Base-by-base conservation (phyloP, 202 grass and related monocot species). In the Cymbopogon flexuosus region DNA sequence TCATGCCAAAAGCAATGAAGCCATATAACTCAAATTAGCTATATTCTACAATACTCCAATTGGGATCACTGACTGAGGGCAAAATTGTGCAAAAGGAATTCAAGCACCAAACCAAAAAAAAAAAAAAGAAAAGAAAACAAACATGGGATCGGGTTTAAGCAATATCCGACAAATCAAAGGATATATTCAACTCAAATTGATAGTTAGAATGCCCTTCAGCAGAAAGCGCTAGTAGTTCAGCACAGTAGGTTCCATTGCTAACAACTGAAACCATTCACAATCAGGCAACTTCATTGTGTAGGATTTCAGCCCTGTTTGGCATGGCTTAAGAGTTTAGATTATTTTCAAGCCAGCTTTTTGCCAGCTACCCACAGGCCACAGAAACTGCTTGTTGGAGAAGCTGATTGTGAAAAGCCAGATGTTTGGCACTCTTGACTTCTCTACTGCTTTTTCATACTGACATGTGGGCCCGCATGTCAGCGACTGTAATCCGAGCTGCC, bases 1-100 rank as follows among this genome's bases (percentile, higher is more conserved):
- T 24, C 6, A 47, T 67, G 13, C 21, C 65, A 63, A 80, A 68
- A 77, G 85, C 18, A 78, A 34, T 45, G 40, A 63, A 69, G 22
- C 68, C 66, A 39, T 77, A 23, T 43, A 65, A 62, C 2, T 65
- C 23, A 70, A 63, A 57, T 21, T 66, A 16, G 23, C 46, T 23
- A 57, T 43, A 24, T 45, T 59, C 42, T 46, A 57, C 59, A 72
- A 34, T 29, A 73, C 18, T 74, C 30, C 31, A 73, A 65, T 12
- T 51, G 52, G 34, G 69, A 65, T 23, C 45, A 69, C 62, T 46
- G 76, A 63, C 76, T 45, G 16, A 76, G 52, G 15, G 33, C 10
- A 77, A 51, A 46, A 71, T 70, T 33, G 65, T 78, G 62, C 47
- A 64, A 36, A 59, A 87, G 66, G 21, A 87, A 70, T 46, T 66